phyloP scores from a whole-genome alignment of 2,329 filamentous ascomycete genomes.

The Alternaria brassicicola region DNA sequence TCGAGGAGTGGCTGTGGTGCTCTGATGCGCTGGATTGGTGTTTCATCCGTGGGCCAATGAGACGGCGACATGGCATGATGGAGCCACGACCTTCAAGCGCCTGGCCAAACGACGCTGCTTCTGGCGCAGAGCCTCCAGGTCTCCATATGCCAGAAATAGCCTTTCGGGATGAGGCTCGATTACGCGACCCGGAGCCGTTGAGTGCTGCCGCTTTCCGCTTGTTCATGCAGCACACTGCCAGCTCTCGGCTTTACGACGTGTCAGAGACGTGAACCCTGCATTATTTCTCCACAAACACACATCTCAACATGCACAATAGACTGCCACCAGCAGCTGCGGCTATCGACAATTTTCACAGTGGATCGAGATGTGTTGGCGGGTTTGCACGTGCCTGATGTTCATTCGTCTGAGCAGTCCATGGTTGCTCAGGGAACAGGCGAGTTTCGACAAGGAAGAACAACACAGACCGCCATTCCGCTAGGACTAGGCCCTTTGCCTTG shows the following conservation, averaged over 20 bases:
- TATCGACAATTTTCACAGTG: slow-evolving; percentile 2
- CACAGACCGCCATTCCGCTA: slow-evolving; percentile 29
- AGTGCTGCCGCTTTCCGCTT: slow-evolving; percentile 3
- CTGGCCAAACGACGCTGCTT: slow-evolving; percentile 23
- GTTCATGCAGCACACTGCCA: not conserved
- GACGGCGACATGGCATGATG: slow-evolving; percentile 13
- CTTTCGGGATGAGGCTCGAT: not conserved
- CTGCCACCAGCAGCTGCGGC: not conserved
- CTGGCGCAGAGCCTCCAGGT: slow-evolving; percentile 11
- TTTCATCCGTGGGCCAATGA: slow-evolving; percentile 40
- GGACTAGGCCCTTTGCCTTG: slow-evolving; percentile 22
- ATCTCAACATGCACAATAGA: not conserved
- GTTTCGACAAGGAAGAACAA: slow-evolving; percentile 25
- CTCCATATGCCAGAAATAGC: slow-evolving; percentile 16
- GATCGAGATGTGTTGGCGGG: slow-evolving; percentile 6
- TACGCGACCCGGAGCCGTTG: slow-evolving; percentile 1
- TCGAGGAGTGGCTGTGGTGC: slow-evolving; percentile 41
- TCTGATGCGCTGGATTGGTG: slow-evolving; percentile 21
- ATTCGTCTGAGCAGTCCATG: slow-evolving; percentile 17
- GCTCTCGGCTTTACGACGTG: not conserved
- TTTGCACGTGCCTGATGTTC: slow-evolving; percentile 23
- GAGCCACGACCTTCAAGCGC: slow-evolving; percentile 22
- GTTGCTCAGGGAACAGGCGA: slow-evolving; percentile 32
- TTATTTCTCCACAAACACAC: not conserved
- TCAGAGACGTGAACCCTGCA: not conserved